phyloP scores from a whole-genome alignment of 768 basidiomycete genomes.

The Gautieria morchelliformis region DNA sequence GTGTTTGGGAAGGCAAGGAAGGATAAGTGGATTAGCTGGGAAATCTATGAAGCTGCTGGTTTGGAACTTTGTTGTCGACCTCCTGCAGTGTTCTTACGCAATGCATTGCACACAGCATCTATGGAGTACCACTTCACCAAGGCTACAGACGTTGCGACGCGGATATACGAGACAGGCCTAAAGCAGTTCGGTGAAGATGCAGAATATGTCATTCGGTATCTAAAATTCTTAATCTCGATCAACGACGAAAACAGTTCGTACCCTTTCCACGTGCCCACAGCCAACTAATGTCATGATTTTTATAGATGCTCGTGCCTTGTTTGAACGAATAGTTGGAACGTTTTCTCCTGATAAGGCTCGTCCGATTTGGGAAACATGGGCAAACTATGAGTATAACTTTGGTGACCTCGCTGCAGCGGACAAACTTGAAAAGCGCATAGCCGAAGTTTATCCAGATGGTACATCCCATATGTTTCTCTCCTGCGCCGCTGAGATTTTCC shows the following conservation, averaged over 20 bases:
- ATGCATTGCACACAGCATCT: conserved; percentile 42
- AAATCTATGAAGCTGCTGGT: conserved; percentile 92
- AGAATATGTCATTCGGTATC: conserved; percentile 80
- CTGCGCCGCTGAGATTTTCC: not conserved
- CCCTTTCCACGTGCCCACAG: conserved; percentile 1
- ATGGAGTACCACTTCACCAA: conserved; percentile 92
- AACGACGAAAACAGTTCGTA: conserved; percentile 90
- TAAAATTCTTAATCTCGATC: conserved; percentile 86
- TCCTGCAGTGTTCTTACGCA: not conserved
- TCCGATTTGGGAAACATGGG: conserved; percentile 93
- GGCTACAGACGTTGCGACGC: conserved; percentile 66
- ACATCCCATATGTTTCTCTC: conserved; percentile 16
- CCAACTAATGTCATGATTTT: conserved; percentile 2
- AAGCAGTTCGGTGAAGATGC: conserved; percentile 74
- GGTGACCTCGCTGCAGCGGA: conserved; percentile 84
- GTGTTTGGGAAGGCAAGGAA: conserved; percentile 79
- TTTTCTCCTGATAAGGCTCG: conserved; percentile 69
- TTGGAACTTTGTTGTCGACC: conserved; percentile 13
- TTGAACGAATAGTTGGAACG: conserved; percentile 76
- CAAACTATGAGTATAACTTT: conserved; percentile 89
- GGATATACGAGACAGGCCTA: conserved; percentile 91
- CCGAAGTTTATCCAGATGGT: conserved; percentile 84
- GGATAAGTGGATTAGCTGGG: conserved; percentile 74
- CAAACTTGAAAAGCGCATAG: conserved; percentile 82
- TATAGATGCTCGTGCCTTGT: conserved; percentile 88